phyloP scores from a whole-genome alignment of 805 yeast species.

The Wickerhamomyces chambardii region DNA sequence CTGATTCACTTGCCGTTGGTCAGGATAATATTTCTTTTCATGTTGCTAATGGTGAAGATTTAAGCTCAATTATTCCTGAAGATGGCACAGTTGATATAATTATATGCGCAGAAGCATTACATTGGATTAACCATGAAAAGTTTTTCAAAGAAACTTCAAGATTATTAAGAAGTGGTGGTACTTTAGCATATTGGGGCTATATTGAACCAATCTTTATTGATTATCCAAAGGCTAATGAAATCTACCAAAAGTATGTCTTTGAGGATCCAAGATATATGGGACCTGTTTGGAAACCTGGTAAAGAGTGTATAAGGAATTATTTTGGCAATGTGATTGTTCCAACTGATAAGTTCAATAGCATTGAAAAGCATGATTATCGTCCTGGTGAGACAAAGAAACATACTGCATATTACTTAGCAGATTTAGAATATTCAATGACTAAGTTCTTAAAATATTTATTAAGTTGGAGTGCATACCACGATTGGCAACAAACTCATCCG shows the following conservation, averaged over 20 bases:
- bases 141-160: constrained; percentile 41
- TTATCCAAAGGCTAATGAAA: constrained; percentile 43
- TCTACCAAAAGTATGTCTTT: constrained; percentile 44
- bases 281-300: constrained; percentile 67
- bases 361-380: constrained; percentile 24
- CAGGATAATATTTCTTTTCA: constrained; percentile 14
- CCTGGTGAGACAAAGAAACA: constrained; percentile 14
- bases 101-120: constrained; percentile 67
- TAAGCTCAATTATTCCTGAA: constrained; percentile 10
- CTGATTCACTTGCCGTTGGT: constrained; percentile 7
- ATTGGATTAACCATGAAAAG: constrained; percentile 54
- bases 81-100: constrained; percentile 41
- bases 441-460: constrained; percentile 42
- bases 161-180: constrained; percentile 47
- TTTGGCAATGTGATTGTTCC: constrained; percentile 38
- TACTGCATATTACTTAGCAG: constrained; percentile 26
- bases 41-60: constrained; percentile 17
- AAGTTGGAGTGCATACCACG: constrained; percentile 63
- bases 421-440: constrained; percentile 32
- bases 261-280: constrained; percentile 40
- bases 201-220: constrained; percentile 54
- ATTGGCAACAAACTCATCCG: constrained; percentile 39
- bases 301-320: constrained; percentile 34
- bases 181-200: constrained; percentile 67
- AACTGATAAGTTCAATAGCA: constrained; percentile 29